Evolutionary conservation across 768 basidiomycete species (phyloP).

Genomic region (Gelatoporia subvermispora): DNA sequence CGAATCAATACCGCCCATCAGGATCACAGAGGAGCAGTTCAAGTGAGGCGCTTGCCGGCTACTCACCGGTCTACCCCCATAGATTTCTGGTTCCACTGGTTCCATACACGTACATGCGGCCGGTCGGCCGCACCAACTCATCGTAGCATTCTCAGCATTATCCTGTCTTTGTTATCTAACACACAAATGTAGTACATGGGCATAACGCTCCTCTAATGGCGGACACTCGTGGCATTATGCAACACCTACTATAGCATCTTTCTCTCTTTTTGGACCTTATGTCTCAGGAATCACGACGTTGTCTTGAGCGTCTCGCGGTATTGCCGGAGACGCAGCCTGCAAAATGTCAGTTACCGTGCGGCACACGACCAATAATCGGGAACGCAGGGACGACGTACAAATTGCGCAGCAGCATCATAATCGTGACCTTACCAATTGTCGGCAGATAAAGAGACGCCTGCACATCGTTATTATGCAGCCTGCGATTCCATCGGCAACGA

Average conservation of each 20-base stretch:
- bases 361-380: not conserved
- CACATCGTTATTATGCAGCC: not conserved
- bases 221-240: not conserved
- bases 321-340: slow-evolving; percentile 52
- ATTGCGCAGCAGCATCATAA: slow-evolving; percentile 95
- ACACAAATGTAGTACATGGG: not conserved
- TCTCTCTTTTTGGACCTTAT: not conserved
- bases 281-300: not conserved
- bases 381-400: slow-evolving; percentile 47
- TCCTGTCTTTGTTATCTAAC: not conserved
- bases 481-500: not conserved
- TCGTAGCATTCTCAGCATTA: not conserved
- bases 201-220: not conserved
- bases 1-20: slow-evolving; percentile 15
- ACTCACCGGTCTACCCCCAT: not conserved
- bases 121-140: not conserved
- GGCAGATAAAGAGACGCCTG: slow-evolving; percentile 94
- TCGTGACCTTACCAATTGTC: slow-evolving; percentile 96
- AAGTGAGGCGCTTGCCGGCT: slow-evolving; percentile 14
- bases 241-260: not conserved
- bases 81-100: not conserved
- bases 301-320: slow-evolving; percentile 31
- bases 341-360: not conserved
- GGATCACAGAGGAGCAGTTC: slow-evolving; percentile 46
- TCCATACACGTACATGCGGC: no score